Conservation (phyloP, 2,329 filamentous ascomycete genomes). For the Diplodia sapinea region DNA sequence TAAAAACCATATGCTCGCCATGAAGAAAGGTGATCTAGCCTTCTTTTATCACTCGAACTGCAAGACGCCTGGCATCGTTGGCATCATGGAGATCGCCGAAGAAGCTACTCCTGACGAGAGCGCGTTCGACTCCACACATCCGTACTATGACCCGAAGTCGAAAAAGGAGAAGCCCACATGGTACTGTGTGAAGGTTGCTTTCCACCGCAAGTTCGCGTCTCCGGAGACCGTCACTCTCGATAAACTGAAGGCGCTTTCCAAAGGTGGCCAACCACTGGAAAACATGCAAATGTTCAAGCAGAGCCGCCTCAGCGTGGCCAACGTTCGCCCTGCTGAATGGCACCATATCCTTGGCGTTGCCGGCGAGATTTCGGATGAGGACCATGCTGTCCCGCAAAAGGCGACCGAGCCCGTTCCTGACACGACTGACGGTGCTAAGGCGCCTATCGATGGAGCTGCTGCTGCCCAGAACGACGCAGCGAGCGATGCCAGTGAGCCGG, state of each 20-base stretch:
- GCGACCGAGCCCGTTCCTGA: slow-evolving; percentile 10
- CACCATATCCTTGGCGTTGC: slow-evolving; percentile 62
- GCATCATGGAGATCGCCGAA: slow-evolving; percentile 85
- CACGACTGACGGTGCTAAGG: background rate
- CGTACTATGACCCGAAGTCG: slow-evolving; percentile 84
- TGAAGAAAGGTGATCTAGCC: slow-evolving; percentile 89
- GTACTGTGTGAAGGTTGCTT: slow-evolving; percentile 88
- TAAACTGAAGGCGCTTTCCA: slow-evolving; percentile 70
- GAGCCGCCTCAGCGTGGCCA: slow-evolving; percentile 80
- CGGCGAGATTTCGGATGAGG: slow-evolving; percentile 15
- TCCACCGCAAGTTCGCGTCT: slow-evolving; percentile 76
- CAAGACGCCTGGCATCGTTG: slow-evolving; percentile 85
- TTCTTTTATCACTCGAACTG: slow-evolving; percentile 99
- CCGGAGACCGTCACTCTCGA: slow-evolving; percentile 69
- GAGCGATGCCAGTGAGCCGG: slow-evolving; percentile 25
- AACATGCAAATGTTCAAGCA: slow-evolving; percentile 85
- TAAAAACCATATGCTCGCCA: slow-evolving; percentile 85
- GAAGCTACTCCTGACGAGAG: slow-evolving; percentile 82
- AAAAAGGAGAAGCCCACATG: slow-evolving; percentile 74
- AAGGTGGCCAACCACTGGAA: slow-evolving; percentile 63
- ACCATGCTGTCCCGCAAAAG: background rate
- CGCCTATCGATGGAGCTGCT: background rate
- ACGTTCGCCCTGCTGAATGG: slow-evolving; percentile 70
- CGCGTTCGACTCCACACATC: slow-evolving; percentile 72
- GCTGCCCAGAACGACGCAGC: slow-evolving; percentile 3